Evolutionary conservation across 2,329 filamentous ascomycete species (phyloP).

Genomic region (Penicillium expansum): DNA sequence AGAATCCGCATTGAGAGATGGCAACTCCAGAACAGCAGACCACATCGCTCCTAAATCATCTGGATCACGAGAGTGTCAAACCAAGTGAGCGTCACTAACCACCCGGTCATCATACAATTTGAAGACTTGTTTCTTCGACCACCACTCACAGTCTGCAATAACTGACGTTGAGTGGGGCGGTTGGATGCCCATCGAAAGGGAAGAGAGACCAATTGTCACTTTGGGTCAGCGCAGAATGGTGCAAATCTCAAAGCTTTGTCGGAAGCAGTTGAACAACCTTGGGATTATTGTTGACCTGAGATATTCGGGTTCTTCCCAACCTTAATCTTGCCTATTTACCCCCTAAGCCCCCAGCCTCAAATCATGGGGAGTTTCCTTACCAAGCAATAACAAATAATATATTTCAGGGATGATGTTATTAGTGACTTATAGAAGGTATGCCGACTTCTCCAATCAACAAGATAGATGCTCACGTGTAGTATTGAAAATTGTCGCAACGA

Average conservation of each 20-base stretch:
- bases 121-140: too few species aligned
- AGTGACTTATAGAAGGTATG: neutral
- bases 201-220: neutral
- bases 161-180: neutral
- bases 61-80: too few species aligned
- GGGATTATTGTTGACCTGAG: too few species aligned
- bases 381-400: neutral
- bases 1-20: too few species aligned
- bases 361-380: neutral
- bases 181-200: neutral
- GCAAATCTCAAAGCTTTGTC: too few species aligned
- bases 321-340: neutral
- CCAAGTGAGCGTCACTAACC: too few species aligned
- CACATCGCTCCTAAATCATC: too few species aligned
- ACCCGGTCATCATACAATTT: too few species aligned
- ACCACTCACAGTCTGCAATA: too few species aligned
- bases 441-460: neutral
- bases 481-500: neutral
- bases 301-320: neutral
- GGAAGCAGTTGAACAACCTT: too few species aligned
- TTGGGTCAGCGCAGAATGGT: neutral
- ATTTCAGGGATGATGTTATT: too few species aligned
- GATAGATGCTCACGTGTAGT: neutral
- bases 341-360: neutral
- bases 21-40: too few species aligned